phyloP scores from a whole-genome alignment of 2,329 filamentous ascomycete genomes.

The Whalleya microplaca region DNA sequence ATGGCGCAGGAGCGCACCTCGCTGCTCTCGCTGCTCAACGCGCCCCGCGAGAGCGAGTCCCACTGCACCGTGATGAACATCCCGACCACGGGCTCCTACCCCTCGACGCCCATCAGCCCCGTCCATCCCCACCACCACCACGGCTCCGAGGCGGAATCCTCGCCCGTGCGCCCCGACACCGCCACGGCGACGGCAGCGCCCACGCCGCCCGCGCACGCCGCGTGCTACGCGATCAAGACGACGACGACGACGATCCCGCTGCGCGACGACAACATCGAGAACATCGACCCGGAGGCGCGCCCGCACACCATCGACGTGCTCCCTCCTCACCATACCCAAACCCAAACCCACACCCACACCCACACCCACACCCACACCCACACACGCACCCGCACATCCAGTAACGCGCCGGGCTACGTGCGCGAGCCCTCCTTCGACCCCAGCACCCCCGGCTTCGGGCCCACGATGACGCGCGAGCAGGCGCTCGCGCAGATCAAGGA shows the following conservation, averaged over 20 bases:
- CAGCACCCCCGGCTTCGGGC: slow-evolving; percentile 62
- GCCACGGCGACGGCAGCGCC: slow-evolving; percentile 23
- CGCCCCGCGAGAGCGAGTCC: slow-evolving; percentile 49
- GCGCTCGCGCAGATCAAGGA: slow-evolving; percentile 76
- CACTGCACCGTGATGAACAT: slow-evolving; percentile 44
- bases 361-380: no score
- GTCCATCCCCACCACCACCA: background rate
- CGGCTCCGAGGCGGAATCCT: no score
- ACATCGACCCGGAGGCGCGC: background rate
- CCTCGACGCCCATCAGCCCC: slow-evolving; percentile 2
- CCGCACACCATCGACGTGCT: slow-evolving; percentile 26
- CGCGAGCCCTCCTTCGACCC: slow-evolving; percentile 52
- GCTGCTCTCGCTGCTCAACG: slow-evolving; percentile 64
- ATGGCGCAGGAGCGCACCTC: slow-evolving; percentile 59
- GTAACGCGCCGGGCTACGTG: slow-evolving; percentile 1
- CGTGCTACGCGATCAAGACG: slow-evolving; percentile 51
- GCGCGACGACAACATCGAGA: slow-evolving; percentile 46
- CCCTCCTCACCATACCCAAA: no score
- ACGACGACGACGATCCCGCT: slow-evolving; percentile 58
- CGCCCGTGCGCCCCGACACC: background rate
- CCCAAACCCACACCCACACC: no score
- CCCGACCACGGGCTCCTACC: slow-evolving; percentile 41
- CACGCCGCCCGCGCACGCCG: slow-evolving; percentile 50
- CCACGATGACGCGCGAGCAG: slow-evolving; percentile 72
- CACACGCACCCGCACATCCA: slow-evolving; percentile 23